Percentiles rank a stretch among this genome's conserved stretches.
Conservation (phyloP, 2,329 filamentous ascomycete species). For the Botrytis byssoidea region DNA sequence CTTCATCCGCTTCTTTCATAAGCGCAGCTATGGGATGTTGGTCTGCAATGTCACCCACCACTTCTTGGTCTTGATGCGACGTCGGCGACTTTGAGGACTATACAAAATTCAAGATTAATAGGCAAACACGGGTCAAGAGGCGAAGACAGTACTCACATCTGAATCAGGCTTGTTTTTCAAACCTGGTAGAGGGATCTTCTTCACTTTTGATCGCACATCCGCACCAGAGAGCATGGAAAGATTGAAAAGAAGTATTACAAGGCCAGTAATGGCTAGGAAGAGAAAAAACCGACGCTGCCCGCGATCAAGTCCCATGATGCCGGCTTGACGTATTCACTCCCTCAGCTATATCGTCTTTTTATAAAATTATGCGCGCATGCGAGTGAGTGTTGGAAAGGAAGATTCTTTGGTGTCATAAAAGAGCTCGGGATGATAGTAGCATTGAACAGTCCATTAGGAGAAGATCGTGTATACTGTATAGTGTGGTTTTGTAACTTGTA, state of each 20-base stretch:
- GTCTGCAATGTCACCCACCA: conserved; percentile 26
- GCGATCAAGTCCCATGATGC: conserved; percentile 31
- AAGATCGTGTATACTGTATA: neutral
- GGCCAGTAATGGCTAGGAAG: conserved; percentile 27
- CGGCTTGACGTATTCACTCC: neutral
- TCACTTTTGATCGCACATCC: conserved; percentile 33
- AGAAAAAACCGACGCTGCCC: conserved; percentile 33
- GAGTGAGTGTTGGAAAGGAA: neutral
- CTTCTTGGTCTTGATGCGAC: conserved; percentile 33
- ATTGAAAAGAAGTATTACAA: conserved; percentile 34
- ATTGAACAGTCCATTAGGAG: conserved; percentile 6
- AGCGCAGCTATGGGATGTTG: conserved; percentile 37
- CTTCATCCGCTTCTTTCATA: conserved; percentile 39
- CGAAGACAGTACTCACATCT: conserved; percentile 26
- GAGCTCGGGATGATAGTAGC: neutral
- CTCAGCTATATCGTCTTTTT: neutral
- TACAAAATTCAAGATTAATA: neutral
- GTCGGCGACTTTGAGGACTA: conserved; percentile 33
- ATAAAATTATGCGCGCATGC: neutral
- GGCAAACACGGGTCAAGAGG: neutral
- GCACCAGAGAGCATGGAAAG: conserved; percentile 31
- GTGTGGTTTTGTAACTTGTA: neutral
- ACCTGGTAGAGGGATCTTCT: conserved; percentile 32
- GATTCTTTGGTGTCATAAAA: conserved; percentile 8
- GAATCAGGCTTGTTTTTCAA: conserved; percentile 11